These are phyloP conservation scores for Irpex sp. DNA, from an alignment of 1,284 basidiomycete species.

Conservation along the genomic window DNA sequence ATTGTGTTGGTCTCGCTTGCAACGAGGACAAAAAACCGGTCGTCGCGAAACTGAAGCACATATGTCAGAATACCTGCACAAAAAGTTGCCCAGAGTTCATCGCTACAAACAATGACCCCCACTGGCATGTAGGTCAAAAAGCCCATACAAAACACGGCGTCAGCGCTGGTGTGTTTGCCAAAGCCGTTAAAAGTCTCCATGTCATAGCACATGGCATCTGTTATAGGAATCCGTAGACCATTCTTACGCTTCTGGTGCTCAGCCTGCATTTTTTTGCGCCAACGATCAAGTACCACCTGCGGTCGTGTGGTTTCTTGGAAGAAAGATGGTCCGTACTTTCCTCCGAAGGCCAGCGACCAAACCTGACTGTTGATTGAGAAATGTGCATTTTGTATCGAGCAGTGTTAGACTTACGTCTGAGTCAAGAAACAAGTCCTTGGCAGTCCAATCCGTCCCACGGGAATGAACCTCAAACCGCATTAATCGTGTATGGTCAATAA, in stretches of 20 bases:
- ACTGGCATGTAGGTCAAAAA: not conserved
- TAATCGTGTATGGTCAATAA: not conserved
- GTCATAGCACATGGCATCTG: not conserved
- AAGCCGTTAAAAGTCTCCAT: not conserved
- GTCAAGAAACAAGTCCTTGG: not conserved
- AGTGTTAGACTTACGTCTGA: not conserved
- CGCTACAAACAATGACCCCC: not conserved
- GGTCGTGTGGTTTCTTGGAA: not conserved
- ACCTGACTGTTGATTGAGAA: not conserved
- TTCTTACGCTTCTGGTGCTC: too few relatives aligned
- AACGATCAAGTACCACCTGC: not conserved
- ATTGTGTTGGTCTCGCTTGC: too few relatives aligned
- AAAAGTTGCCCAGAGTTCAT: not conserved
- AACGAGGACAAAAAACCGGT: too few relatives aligned
- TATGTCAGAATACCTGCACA: not conserved
- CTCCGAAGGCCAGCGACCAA: not conserved
- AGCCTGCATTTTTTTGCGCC: not conserved
- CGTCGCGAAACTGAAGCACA: too few relatives aligned
- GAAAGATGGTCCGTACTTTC: not conserved
- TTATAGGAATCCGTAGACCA: too few relatives aligned
- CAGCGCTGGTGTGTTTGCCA: not conserved
- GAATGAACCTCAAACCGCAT: not conserved
- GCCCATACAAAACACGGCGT: not conserved
- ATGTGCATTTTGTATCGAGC: too few relatives aligned
- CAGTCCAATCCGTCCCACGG: not conserved